Evolutionary conservation across 164 flowering plant genomes (phyloP).

Genomic region (Macadamia integrifolia): DNA sequence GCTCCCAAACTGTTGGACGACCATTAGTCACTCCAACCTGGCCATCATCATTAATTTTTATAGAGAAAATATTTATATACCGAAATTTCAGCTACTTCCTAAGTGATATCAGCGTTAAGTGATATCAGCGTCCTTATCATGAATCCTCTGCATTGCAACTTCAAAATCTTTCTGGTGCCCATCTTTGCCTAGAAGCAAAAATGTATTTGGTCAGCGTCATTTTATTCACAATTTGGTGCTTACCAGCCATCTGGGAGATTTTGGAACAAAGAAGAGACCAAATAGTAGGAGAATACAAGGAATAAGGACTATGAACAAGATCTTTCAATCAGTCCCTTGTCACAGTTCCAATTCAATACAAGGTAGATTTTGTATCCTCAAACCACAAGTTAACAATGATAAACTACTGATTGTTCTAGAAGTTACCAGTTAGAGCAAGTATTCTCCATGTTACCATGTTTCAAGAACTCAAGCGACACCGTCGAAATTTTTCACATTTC

Average conservation of each 20-base stretch:
- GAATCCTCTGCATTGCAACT: constrained; percentile 46
- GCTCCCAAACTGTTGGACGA: constrained; percentile 58
- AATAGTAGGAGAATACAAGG: constrained; percentile 60
- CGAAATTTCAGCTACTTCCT: constrained; percentile 76
- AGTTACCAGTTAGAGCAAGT: constrained; percentile 61
- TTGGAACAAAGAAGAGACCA: constrained; percentile 65
- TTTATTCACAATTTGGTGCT: constrained; percentile 10
- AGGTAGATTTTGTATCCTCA: not conserved
- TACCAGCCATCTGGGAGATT: constrained; percentile 96
- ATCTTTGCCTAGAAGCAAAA: constrained; percentile 58
- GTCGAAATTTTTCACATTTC: too few species aligned
- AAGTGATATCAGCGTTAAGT: constrained; percentile 8
- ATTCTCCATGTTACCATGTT: constrained; percentile 48
- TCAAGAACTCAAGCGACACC: too few species aligned
- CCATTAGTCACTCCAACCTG: constrained; percentile 64
- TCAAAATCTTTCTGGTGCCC: constrained; percentile 48
- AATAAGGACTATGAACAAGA: constrained; percentile 45
- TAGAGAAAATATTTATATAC: constrained; percentile 12
- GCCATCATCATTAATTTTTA: not conserved
- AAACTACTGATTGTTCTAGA: not conserved
- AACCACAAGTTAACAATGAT: not conserved
- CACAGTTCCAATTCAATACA: not conserved
- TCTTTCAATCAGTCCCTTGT: constrained; percentile 2
- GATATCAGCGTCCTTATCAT: constrained; percentile 64
- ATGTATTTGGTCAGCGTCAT: not conserved